Conservation (phyloP, 1,139 yeast species). For the Pichia sp. region DNA sequence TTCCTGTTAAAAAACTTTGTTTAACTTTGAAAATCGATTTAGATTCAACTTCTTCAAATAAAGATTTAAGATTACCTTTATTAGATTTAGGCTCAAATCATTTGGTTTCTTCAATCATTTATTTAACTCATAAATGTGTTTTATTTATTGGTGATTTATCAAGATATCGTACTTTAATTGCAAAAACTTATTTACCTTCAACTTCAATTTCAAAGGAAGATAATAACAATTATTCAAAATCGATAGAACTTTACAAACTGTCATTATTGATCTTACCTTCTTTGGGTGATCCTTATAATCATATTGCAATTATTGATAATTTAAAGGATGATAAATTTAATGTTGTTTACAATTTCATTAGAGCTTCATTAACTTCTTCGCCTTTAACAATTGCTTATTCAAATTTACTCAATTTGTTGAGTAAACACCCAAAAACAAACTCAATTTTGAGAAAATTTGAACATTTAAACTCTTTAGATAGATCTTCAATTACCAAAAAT, state of each 20-base stretch:
- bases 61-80: slow-evolving; percentile 12
- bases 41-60: neutral
- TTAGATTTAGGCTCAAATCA: slow-evolving; percentile 11
- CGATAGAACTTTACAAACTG: slow-evolving; percentile 44
- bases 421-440: slow-evolving; percentile 24
- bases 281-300: slow-evolving; percentile 61
- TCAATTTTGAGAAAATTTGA: slow-evolving; percentile 26
- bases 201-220: slow-evolving; percentile 35
- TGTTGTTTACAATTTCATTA: slow-evolving; percentile 47
- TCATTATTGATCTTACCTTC: slow-evolving; percentile 58
- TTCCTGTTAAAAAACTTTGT: slow-evolving; percentile 34
- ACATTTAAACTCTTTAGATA: slow-evolving; percentile 21
- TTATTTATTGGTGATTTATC: slow-evolving; percentile 55
- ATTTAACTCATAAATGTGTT: slow-evolving; percentile 48
- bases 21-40: slow-evolving; percentile 25
- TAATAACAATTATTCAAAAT: slow-evolving; percentile 36
- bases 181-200: slow-evolving; percentile 37
- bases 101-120: slow-evolving; percentile 35
- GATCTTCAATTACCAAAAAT: slow-evolving; percentile 28
- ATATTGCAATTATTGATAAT: slow-evolving; percentile 53
- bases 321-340: slow-evolving; percentile 35
- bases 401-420: slow-evolving; percentile 33
- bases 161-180: slow-evolving; percentile 48
- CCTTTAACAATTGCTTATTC: slow-evolving; percentile 39
- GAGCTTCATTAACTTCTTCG: slow-evolving; percentile 54